phyloP scores from a whole-genome alignment of 2,329 filamentous ascomycete genomes.

The Talaromyces islandicus region DNA sequence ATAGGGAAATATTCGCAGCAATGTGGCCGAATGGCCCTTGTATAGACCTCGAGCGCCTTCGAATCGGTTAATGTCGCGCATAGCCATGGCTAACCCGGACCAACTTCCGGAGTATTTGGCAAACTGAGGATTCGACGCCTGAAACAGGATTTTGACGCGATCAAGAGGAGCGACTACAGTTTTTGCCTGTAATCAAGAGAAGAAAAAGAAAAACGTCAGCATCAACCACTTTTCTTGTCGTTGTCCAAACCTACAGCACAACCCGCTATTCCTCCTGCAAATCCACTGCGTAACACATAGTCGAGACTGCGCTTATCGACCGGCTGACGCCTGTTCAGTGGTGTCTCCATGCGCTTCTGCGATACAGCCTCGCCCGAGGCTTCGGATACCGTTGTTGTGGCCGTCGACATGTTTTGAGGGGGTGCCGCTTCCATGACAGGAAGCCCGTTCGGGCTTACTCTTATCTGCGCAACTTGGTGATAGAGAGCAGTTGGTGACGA shows the following conservation, averaged over 20 bases:
- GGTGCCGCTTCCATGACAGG: constrained; percentile 26
- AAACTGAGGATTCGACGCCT: constrained; percentile 89
- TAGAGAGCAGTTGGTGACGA: constrained; percentile 3
- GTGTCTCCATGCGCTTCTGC: constrained; percentile 11
- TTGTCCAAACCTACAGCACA: constrained; percentile 64
- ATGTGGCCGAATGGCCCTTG: constrained; percentile 87
- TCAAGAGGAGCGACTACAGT: constrained; percentile 93
- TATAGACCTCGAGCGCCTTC: constrained; percentile 76
- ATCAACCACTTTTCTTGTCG: background rate
- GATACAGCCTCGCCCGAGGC: constrained; percentile 12
- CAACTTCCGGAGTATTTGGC: constrained; percentile 87
- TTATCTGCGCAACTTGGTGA: constrained; percentile 2
- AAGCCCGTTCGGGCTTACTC: constrained; percentile 11
- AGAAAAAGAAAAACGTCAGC: background rate
- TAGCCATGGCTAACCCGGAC: constrained; percentile 73
- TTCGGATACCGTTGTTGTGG: constrained; percentile 7
- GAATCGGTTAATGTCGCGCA: constrained; percentile 71
- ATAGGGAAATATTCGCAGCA: constrained; percentile 93
- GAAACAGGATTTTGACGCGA: constrained; percentile 97
- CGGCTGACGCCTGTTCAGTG: constrained; percentile 28
- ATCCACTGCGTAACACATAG: constrained; percentile 74
- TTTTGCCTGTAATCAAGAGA: constrained; percentile 62
- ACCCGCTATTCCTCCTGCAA: constrained; percentile 85
- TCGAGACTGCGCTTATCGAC: constrained; percentile 69
- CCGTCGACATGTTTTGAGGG: constrained; percentile 10